Base-by-base conservation (phyloP, 78 protist species). In the Neovahlkampfia damariscottae region DNA sequence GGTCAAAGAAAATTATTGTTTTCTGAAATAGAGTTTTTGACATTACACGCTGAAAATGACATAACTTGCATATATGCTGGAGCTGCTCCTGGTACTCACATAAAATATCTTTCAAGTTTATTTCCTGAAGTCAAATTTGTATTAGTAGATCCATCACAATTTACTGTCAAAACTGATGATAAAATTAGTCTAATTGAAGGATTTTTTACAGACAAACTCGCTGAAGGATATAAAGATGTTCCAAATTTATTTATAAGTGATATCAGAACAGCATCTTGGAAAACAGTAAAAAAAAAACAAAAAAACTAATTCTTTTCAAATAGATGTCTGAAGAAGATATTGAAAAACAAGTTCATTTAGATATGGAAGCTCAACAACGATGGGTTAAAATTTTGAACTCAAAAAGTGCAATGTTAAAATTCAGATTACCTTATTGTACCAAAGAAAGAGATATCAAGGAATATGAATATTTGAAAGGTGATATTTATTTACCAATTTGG, bases 401-500 rank as follows among this genome's bases (percentile, higher is more conserved):
- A 19, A 19, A 50, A n/a, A 19, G 62, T 50, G 19, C 34, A n/a
- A 50, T 50, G 62, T 50, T 50, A 19, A 50, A 50, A 50, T 50
- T 50, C 62, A 50, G 62, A 50, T 50, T 50, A 50, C 62, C 62
- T 19, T 50, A 50, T 50, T 19, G 19, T 50, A 50, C 62, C 19
- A n/a, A 19, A 50, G 62, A 50, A n/a, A 50, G 62, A 50, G 39
- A 3, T 9, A 3, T 8, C 38, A 4, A 2, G 67, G 34, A 69
- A 31, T 67, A 80, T 29, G n/a, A 35, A 37, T 88, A 84, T 67
- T 80, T 88, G 10, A 68, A 1, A 0, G 91, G 91, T 7, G 74
- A 76, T 8, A 28, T 83, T 19, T 40, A 50, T 19, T 70, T 84
- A 27, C 91, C 81, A 2, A 70, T 81, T 10, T 88, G 85, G 85